Evolutionary conservation across 345 rosid species (phyloP).

Genomic region (Camelina neglecta): DNA sequence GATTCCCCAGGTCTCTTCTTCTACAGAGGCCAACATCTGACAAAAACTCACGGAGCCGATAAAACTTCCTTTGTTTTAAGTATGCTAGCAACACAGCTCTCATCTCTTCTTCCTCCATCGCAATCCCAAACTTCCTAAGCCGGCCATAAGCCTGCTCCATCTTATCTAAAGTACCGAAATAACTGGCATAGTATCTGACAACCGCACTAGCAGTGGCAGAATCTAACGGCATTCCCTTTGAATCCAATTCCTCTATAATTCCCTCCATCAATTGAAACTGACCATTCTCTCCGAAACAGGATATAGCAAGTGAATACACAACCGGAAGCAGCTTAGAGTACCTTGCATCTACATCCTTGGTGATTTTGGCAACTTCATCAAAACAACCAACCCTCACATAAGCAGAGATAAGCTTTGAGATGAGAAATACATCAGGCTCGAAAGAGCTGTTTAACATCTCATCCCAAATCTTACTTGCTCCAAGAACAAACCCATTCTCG

Average conservation of each 20-base stretch:
- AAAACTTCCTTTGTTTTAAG: constrained; percentile 54
- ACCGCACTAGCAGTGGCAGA: constrained; percentile 59
- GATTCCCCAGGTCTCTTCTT: constrained; percentile 63
- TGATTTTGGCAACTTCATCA: constrained; percentile 48
- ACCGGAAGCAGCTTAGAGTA: constrained; percentile 40
- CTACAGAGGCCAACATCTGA: constrained; percentile 70
- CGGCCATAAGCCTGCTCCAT: constrained; percentile 68
- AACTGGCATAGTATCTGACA: constrained; percentile 52
- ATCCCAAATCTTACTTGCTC: constrained; percentile 57
- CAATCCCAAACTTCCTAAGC: constrained; percentile 59
- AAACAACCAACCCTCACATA: constrained; percentile 53
- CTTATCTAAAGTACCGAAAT: constrained; percentile 57
- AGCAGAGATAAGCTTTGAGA: constrained; percentile 59
- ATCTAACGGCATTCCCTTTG: constrained; percentile 51
- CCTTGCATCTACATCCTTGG: constrained; percentile 51
- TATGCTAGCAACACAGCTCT: constrained; percentile 66
- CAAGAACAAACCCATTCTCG: constrained; percentile 49
- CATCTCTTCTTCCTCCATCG: constrained; percentile 58
- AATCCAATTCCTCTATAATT: constrained; percentile 51
- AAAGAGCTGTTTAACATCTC: constrained; percentile 55
- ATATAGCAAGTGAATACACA: constrained; percentile 58
- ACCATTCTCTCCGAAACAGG: constrained; percentile 66
- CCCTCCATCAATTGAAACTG: constrained; percentile 69
- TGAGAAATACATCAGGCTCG: constrained; percentile 45
- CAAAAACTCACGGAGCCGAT: constrained; percentile 62